Evolutionary conservation across 345 rosid species (phyloP).

Genomic region (Ricinus communis): DNA sequence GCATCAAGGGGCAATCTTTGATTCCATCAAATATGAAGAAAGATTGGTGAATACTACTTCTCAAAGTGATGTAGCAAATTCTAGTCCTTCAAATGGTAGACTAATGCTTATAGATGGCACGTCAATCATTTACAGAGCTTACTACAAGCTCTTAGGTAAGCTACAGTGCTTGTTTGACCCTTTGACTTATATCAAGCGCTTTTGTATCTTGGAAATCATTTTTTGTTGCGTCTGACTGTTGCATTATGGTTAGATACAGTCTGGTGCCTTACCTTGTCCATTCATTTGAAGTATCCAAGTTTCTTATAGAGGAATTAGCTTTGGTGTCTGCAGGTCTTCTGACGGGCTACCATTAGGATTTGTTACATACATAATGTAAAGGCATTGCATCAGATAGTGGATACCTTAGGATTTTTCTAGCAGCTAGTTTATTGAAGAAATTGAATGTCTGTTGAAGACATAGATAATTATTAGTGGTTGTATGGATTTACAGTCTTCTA

Average conservation of each 20-base stretch:
- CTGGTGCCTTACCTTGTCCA: neutral
- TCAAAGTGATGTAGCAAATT: neutral
- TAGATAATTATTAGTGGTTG: neutral
- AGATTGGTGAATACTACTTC: constrained; percentile 28
- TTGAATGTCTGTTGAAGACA: neutral
- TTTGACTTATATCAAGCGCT: too few species aligned
- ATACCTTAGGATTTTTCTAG: neutral
- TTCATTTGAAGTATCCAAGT: constrained; percentile 3
- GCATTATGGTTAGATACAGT: neutral
- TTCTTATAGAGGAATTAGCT: too few species aligned
- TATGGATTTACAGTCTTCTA: neutral
- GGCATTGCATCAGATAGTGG: neutral
- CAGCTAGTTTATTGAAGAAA: neutral
- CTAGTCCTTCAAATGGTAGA: constrained; percentile 52
- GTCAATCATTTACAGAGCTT: constrained; percentile 86
- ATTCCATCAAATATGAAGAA: constrained; percentile 38
- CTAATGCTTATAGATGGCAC: constrained; percentile 98
- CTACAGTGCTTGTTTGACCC: neutral
- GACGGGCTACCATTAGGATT: neutral
- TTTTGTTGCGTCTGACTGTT: neutral
- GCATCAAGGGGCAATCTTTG: constrained; percentile 24
- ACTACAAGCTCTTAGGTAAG: constrained; percentile 92
- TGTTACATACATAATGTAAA: neutral
- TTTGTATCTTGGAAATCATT: neutral
- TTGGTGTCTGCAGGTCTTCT: neutral